Base-by-base conservation (phyloP, 2,329 filamentous ascomycete genomes). In the Annulohypoxylon truncatum region DNA sequence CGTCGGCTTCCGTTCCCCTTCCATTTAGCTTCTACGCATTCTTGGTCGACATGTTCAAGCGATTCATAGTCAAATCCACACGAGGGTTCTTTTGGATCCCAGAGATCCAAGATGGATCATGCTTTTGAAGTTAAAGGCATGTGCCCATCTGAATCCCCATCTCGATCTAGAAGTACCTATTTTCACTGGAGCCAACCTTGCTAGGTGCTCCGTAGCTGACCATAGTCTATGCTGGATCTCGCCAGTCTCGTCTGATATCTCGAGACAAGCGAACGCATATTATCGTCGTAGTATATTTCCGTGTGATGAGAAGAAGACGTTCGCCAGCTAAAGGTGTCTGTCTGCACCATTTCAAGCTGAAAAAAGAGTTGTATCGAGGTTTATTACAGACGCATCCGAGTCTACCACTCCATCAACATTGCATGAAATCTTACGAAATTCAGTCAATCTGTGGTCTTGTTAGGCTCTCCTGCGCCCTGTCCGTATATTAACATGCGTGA, bases 1-100 rank as follows among this genome's bases (percentile, higher is more conserved):
- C 44, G 15, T 59, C 54, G 54, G 61, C 54, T 69, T 67, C 64
- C 56, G 50, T 61, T 57, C 53, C 56, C 15, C 60, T 69, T 69
- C 64, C 22, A 69, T 69, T 51, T 62, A 61, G 58, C 57, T 69
- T 69, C 64, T 29, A 69, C 62, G 61, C 67, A 47, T 61, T 40
- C 35, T 12, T 35, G 24, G 22, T 26, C 35, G 42, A 26, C 10
- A 24, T 40, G 28, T 28, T n/a, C 29, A 33, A 65, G 46, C 33
- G 47, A 53, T 51, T 47, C 44, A 22, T 42, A 42, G n/a, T 18
- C 35, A 38, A 38, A 44, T 33, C 44, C 47, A 47, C 24, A 38
- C 13, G 38, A 44, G 46, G 20, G 56, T 58, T 29, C 53, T 53
- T 67, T 55, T 61, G 42, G 42, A 15, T 29, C 44, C 24, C 10